Base-by-base conservation (phyloP, 257 asterid species). In the Solanum verrucosum region DNA sequence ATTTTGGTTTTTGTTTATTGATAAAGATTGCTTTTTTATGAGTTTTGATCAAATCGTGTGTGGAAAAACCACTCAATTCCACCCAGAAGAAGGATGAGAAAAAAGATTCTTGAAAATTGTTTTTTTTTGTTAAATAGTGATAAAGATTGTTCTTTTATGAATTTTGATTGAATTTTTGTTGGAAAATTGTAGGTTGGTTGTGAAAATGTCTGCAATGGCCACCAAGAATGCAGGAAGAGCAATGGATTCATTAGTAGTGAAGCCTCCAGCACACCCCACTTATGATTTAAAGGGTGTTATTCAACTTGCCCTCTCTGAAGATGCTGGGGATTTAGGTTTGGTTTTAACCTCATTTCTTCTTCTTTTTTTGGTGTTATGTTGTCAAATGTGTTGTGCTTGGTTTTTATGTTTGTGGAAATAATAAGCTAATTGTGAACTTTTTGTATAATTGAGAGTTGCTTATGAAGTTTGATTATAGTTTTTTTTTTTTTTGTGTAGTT, bases 181-280 rank as follows among this genome's bases (percentile, higher is more conserved):
- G 23, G 16, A 87, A 73, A 70, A 88, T 86, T 91, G 93, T 91
- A 97, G 98, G 92, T 93, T 94, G 89, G 88, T 83, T 52, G 93
- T 93, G 84, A 94, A 92, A 87, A 95, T 97, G 98, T 93, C 94
- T 23, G 93, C 95, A 81, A 85, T 90, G 35, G 89, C 90, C 35
- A 68, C 93, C 42, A 90, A 68, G 83, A 91, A 79, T 83, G 88
- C 84, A 15, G 91, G 83, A 84, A 92, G 84, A 87, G 71, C 20
- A 82, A 10, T 27, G 85, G 85, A 79, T 0, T 25, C 85, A 82
- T 46, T 91, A 86, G 96, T 81, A 87, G 90, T 94, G 88, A 94
- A 93, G 92, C 98, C 98, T 23, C 99, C 99, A 67, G 93, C 94
- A 72, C 99, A 96, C 91, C 99, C 98, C 77, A 96, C 98, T 9